Percentiles rank a stretch among this genome's conserved stretches.
Evolutionary conservation across 2,329 filamentous ascomycete species (phyloP).

Genomic region (Cladosporium sp.): DNA sequence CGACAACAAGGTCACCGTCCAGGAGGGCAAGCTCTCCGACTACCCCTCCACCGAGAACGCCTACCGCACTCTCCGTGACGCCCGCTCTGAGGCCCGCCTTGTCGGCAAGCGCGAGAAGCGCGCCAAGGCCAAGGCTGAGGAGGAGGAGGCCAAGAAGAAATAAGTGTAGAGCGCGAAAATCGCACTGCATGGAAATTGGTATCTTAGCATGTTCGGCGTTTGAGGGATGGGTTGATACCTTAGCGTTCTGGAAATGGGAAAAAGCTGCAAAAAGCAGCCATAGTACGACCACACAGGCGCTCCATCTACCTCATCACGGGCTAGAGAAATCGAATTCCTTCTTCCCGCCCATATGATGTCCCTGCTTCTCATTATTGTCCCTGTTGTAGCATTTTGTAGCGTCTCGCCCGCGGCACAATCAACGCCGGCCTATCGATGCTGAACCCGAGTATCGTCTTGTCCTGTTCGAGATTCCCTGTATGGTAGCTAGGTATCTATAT

Average conservation of each 20-base stretch:
- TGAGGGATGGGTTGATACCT: conserved; percentile 10
- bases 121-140: conserved; percentile 78
- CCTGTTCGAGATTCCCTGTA: too few relatives aligned
- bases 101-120: conserved; percentile 89
- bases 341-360: conserved; percentile 4
- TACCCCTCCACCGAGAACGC: conserved; percentile 71
- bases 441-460: too few relatives aligned
- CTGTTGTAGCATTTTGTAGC: too few relatives aligned
- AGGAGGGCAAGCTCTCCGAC: conserved; percentile 71
- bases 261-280: conserved; percentile 5
- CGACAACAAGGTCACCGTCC: conserved; percentile 63
- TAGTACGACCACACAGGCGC: conserved; percentile 9
- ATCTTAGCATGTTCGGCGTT: conserved; percentile 10
- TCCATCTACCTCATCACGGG: conserved; percentile 4
- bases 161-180: conserved; percentile 39
- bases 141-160: conserved; percentile 75
- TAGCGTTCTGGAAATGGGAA: conserved; percentile 13
- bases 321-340: conserved; percentile 8
- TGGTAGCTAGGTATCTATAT: too few relatives aligned
- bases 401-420: too few relatives aligned
- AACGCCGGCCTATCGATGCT: too few relatives aligned
- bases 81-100: conserved; percentile 75
- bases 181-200: conserved; percentile 5
- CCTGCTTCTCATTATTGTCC: not conserved
- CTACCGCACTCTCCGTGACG: conserved; percentile 77